phyloP scores from a whole-genome alignment of 768 basidiomycete species.

The Cyclocybe cylindracea region DNA sequence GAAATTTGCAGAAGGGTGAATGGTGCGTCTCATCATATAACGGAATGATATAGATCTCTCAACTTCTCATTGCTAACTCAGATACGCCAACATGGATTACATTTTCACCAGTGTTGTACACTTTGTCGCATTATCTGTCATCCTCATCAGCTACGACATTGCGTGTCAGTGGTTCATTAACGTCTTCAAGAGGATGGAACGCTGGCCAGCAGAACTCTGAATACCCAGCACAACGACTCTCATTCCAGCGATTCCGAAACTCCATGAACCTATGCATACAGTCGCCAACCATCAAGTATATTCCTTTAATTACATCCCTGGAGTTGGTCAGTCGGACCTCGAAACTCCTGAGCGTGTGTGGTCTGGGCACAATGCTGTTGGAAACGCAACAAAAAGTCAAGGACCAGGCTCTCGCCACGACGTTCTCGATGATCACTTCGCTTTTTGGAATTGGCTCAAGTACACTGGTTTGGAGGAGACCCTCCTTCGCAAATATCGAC shows the following conservation, averaged over 20 bases:
- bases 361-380: too few species aligned
- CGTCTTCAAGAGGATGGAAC: conserved; percentile 8
- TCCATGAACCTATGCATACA: conserved; percentile 28
- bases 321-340: conserved; percentile 27
- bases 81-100: conserved; percentile 17
- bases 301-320: conserved; percentile 17
- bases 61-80: background rate
- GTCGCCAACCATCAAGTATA: conserved; percentile 21
- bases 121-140: background rate
- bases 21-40: too few species aligned
- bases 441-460: too few species aligned
- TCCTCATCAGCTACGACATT: too few species aligned
- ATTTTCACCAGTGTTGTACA: conserved; percentile 1
- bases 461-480: conserved; percentile 6
- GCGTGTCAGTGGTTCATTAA: too few species aligned
- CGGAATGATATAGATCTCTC: too few species aligned
- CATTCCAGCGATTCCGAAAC: conserved; percentile 27
- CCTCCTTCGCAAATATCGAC: background rate
- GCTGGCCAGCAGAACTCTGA: background rate
- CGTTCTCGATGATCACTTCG: conserved; percentile 27
- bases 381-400: conserved; percentile 23
- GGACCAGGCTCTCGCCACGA: conserved; percentile 23
- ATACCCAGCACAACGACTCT: background rate
- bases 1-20: too few species aligned
- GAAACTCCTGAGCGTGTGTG: conserved; percentile 22